phyloP scores from a whole-genome alignment of 2,329 filamentous ascomycete species.

The Fusarium ramigenum region DNA sequence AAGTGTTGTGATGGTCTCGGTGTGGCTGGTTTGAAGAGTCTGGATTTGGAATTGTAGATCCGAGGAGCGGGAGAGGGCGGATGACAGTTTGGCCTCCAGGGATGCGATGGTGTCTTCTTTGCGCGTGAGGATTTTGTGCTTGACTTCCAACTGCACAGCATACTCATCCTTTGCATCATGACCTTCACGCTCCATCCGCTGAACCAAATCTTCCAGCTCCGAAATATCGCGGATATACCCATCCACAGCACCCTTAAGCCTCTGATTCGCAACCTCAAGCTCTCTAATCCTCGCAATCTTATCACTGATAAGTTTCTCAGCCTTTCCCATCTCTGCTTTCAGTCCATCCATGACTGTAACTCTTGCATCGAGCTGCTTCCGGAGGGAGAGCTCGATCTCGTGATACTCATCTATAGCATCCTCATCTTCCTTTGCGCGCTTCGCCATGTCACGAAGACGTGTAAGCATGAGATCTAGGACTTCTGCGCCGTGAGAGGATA shows the following conservation, averaged over 20 bases:
- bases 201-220: constrained; percentile 63
- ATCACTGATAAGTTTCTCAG: constrained; percentile 47
- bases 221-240: constrained; percentile 63
- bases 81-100: constrained; percentile 56
- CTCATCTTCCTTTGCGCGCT: constrained; percentile 58
- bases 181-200: constrained; percentile 55
- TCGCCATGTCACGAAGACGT: constrained; percentile 58
- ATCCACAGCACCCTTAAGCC: constrained; percentile 62
- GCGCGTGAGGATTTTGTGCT: constrained; percentile 47
- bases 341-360: constrained; percentile 62
- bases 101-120: constrained; percentile 51
- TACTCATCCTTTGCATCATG: constrained; percentile 45
- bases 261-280: constrained; percentile 59
- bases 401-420: constrained; percentile 69
- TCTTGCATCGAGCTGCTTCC: constrained; percentile 64
- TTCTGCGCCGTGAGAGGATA: constrained; percentile 62
- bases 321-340: constrained; percentile 52
- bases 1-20: constrained; percentile 46
- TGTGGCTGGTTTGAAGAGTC: constrained; percentile 48
- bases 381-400: constrained; percentile 62
- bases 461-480: constrained; percentile 64
- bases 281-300: constrained; percentile 54
- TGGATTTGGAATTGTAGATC: constrained; percentile 53
- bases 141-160: constrained; percentile 48
- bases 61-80: constrained; percentile 51